A percentile compares a stretch with the other conserved stretches of the same genome.
Conservation (phyloP, 257 asterid species). For the Jaltomata sinuosa region DNA sequence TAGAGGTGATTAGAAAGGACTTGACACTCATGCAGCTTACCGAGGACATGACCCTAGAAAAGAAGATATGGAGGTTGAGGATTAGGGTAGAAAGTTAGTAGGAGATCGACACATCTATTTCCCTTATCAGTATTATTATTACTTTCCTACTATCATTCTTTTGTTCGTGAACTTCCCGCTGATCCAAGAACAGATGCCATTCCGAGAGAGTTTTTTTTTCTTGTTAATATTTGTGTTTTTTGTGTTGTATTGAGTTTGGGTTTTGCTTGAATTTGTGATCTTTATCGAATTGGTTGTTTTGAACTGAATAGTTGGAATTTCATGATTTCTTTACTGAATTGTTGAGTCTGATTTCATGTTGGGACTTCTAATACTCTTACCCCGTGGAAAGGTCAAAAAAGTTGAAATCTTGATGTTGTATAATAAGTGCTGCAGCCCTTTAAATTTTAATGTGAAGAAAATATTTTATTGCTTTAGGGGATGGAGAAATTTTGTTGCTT, state of each 20-base stretch:
- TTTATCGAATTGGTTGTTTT: not conserved
- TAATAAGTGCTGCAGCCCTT: not conserved
- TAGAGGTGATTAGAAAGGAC: not conserved
- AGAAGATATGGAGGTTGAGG: not conserved
- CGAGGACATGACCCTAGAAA: not conserved
- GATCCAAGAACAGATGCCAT: conserved; percentile 61
- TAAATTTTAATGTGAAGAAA: not conserved
- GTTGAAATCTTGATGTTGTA: not conserved
- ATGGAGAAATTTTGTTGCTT: not conserved
- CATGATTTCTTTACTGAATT: not conserved
- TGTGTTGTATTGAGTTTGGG: not conserved
- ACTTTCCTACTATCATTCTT: conserved; percentile 27
- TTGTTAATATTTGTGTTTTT: not conserved
- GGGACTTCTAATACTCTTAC: not conserved
- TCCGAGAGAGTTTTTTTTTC: conserved; percentile 46
- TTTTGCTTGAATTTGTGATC: not conserved
- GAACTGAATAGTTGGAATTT: not conserved
- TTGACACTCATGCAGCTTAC: not conserved
- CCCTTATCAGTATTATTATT: not conserved
- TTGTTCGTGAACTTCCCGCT: conserved; percentile 74
- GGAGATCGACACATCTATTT: not conserved
- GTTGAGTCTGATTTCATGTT: not conserved
- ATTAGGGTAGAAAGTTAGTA: not conserved
- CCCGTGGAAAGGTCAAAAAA: not conserved
- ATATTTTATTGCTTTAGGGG: not conserved